Evolutionary conservation across 129 eudicot species (phyloP), one percentile per base, ranked within the genome.

Genomic region (Flaveria brownii): DNA sequence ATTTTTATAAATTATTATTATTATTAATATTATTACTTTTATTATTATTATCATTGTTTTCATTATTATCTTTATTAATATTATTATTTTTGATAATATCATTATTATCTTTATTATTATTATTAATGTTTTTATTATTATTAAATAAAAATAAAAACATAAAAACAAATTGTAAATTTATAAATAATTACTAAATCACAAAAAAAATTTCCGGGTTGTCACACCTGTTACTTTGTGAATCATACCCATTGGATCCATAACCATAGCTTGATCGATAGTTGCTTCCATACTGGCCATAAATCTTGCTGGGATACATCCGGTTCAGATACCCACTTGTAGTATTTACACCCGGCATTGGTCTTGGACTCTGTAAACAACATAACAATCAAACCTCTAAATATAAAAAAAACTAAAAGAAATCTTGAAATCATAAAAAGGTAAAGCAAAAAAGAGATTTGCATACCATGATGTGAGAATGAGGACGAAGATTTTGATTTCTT

Each of bases 161-260:
- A n/a, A n/a, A n/a, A n/a, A n/a, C n/a, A n/a, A n/a, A n/a, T n/a
- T n/a, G n/a, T n/a, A n/a, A n/a, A n/a, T n/a, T n/a, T n/a, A n/a
- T n/a, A n/a, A n/a, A n/a, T n/a, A n/a, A n/a, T n/a, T n/a, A n/a
- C n/a, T n/a, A n/a, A n/a, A n/a, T n/a, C n/a, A n/a, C n/a, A n/a
- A n/a, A n/a, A n/a, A n/a, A n/a, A n/a, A n/a, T n/a, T n/a, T n/a
- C n/a, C n/a, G n/a, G n/a, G n/a, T n/a, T n/a, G n/a, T n/a, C 88
- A 46, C 90, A 86, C 4, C 86, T 86, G 43, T 56, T 71, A 0
- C n/a, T 41, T 47, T 91, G 86, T 0, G 89, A 65, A 61, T 86
- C 88, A 75, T 85, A 92, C 43, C 77, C 82, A 62, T 78, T 86
- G 42, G 93, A 82, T 15, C 88, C 92, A 39, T 79, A 88, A 2